A percentile compares a stretch with the other conserved stretches of the same genome.
These are phyloP conservation scores for Colletotrichum sp. DNA, from an alignment of 2,329 filamentous ascomycete genomes.

Conservation along the genomic window DNA sequence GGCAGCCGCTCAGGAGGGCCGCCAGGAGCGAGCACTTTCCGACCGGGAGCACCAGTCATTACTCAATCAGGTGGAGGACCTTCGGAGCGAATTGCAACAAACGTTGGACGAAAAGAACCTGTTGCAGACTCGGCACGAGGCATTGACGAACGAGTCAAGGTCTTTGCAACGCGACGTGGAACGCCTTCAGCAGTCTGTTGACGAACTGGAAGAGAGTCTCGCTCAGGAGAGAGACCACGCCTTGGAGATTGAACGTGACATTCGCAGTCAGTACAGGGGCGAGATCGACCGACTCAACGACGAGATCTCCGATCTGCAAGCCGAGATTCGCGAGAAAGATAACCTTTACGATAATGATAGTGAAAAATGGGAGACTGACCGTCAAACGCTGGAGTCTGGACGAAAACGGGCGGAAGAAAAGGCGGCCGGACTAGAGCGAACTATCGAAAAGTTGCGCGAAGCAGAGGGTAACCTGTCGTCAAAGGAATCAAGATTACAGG, in stretches of 20 bases:
- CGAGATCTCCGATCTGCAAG: slow-evolving; percentile 67
- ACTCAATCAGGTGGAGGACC: slow-evolving; percentile 56
- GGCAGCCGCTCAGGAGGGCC: slow-evolving; percentile 46
- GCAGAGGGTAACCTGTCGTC: slow-evolving; percentile 70
- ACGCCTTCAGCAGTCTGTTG: slow-evolving; percentile 49
- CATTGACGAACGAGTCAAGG: slow-evolving; percentile 68
- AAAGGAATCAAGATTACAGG: slow-evolving; percentile 71
- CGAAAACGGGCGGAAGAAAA: slow-evolving; percentile 72
- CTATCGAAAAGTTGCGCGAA: slow-evolving; percentile 73
- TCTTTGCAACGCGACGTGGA: slow-evolving; percentile 70
- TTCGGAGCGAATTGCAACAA: slow-evolving; percentile 64
- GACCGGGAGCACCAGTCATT: slow-evolving; percentile 44
- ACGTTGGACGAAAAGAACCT: slow-evolving; percentile 71
- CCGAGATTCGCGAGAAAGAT: slow-evolving; percentile 72
- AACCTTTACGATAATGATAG: slow-evolving; percentile 73
- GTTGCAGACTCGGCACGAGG: slow-evolving; percentile 72
- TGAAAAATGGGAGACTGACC: slow-evolving; percentile 75
- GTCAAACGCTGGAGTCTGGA: slow-evolving; percentile 68
- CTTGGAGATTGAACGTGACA: slow-evolving; percentile 64
- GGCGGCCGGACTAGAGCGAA: slow-evolving; percentile 70
- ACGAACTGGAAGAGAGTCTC: slow-evolving; percentile 53
- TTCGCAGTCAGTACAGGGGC: slow-evolving; percentile 49
- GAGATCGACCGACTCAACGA: slow-evolving; percentile 58
- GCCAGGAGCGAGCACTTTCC: slow-evolving; percentile 48
- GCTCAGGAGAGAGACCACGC: slow-evolving; percentile 62